Conservation (phyloP, 257 asterid species). For the Solanum phureja region DNA sequence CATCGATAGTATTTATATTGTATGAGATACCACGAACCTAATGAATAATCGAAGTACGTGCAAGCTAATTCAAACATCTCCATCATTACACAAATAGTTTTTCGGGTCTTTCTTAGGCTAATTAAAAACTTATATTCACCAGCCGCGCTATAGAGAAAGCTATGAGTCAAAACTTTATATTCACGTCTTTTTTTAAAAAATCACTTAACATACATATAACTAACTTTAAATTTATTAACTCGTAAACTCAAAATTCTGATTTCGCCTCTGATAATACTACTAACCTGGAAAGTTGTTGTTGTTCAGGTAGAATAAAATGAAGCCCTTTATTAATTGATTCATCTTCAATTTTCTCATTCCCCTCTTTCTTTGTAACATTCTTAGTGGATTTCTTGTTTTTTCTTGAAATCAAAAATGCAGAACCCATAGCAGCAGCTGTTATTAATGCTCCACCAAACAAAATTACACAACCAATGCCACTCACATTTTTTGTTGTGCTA, state of each 20-base stretch:
- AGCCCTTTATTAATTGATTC: constrained; percentile 7
- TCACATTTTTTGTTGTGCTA: constrained; percentile 18
- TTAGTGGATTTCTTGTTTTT: constrained; percentile 21
- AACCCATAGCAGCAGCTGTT: constrained; percentile 46
- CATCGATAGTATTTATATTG: too few relatives aligned
- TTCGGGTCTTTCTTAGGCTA: too few relatives aligned
- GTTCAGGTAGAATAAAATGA: background rate
- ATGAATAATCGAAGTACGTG: too few relatives aligned
- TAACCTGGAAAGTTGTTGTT: background rate
- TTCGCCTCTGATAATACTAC: background rate
- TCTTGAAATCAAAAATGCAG: constrained; percentile 9
- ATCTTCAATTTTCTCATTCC: constrained; percentile 1
- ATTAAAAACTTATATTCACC: too few relatives aligned
- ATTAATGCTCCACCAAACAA: constrained; percentile 62
- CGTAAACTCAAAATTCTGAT: background rate
- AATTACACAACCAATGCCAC: constrained; percentile 39
- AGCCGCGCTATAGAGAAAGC: too few relatives aligned
- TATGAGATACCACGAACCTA: too few relatives aligned
- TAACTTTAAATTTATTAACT: background rate
- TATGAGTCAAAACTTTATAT: too few relatives aligned
- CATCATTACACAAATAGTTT: too few relatives aligned
- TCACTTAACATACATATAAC: background rate
- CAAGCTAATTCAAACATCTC: too few relatives aligned
- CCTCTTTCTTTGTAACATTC: background rate
- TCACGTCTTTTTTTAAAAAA: too few relatives aligned